phyloP scores from a whole-genome alignment of 306 rosid species.

The Rosa multiflora region DNA sequence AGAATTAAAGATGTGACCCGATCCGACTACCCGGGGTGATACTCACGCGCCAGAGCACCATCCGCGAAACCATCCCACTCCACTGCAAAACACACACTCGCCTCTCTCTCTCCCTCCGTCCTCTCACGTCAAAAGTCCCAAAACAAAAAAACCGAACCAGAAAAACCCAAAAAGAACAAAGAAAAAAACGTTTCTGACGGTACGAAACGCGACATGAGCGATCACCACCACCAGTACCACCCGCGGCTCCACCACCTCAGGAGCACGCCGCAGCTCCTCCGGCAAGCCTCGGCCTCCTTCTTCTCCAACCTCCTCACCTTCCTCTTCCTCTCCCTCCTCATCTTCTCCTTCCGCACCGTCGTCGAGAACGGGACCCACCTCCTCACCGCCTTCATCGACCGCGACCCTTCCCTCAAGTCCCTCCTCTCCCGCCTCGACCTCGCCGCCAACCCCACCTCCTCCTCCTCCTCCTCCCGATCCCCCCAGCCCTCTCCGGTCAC shows the following conservation, averaged over 20 bases:
- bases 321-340: slow-evolving; percentile 72
- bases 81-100: too few relatives aligned
- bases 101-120: too few relatives aligned
- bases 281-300: slow-evolving; percentile 48
- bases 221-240: slow-evolving; percentile 30
- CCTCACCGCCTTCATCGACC: slow-evolving; percentile 79
- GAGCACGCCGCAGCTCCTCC: slow-evolving; percentile 48
- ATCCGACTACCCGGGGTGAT: too few relatives aligned
- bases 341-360: slow-evolving; percentile 69
- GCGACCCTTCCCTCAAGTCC: slow-evolving; percentile 71
- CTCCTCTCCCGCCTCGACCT: slow-evolving; percentile 83
- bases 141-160: not conserved
- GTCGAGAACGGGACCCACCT: slow-evolving; percentile 67
- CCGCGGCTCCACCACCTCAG: slow-evolving; percentile 68
- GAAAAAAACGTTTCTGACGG: not conserved
- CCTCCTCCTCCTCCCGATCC: slow-evolving; percentile 12
- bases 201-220: slow-evolving; percentile 61
- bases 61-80: too few relatives aligned
- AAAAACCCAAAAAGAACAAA: not conserved
- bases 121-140: too few relatives aligned
- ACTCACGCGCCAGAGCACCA: too few relatives aligned
- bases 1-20: too few relatives aligned
- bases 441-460: slow-evolving; percentile 23
- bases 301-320: slow-evolving; percentile 54
- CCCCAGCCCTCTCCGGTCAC: slow-evolving; percentile 30